Base-by-base conservation (phyloP, 1,284 basidiomycete species). In the Tranzscheliella williamsii region DNA sequence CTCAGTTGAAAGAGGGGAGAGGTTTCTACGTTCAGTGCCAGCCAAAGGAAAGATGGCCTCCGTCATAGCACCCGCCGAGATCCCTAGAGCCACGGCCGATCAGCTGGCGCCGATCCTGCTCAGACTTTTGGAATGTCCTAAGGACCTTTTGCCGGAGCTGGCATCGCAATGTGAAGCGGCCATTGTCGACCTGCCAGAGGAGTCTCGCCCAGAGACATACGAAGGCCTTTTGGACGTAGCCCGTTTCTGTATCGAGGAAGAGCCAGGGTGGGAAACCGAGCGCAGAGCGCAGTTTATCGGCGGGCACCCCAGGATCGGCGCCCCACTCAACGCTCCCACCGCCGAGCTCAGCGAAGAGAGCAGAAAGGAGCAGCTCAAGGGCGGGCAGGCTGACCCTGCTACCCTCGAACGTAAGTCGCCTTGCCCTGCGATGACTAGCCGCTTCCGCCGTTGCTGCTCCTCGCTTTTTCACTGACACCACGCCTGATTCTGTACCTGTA, bases 201-300 rank as follows among this genome's bases (percentile, higher is more conserved):
- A 71, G 24, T 57, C 70, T 27, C 56, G 66, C 11, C 73, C 75
- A 5, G 47, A 42, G 3, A 72, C 73, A 4, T 76, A 75, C 38
- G 75, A 75, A 42, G 72, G 72, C 9, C 45, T 77, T 13, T 46
- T 76, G 23, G 73, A 77, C 42, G 73, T 77, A 1, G 73, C 73
- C 4, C 62, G 75, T 12, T 76, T 68, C 51, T 75, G 73, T 39
- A 61, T 77, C 8, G 75, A 77, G 20, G 75, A 77, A 18, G 75
- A 73, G 20, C 75, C 75, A 21, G 72, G 72, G 11, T 76, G 74
- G 74, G 24, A 42, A 15, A 42, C 33, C 2, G 38, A 50, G 4
- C 54, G 65, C 18, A 36, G 58, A 4, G 63, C 50, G 23, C 46
- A 53, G 33, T 58, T 73, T 35, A 44, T 72, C 34, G 58, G 64